A percentile compares a stretch with the other conserved stretches of the same genome.
Conservation (phyloP, 2,329 filamentous ascomycete species). For the Xylariales sp. region DNA sequence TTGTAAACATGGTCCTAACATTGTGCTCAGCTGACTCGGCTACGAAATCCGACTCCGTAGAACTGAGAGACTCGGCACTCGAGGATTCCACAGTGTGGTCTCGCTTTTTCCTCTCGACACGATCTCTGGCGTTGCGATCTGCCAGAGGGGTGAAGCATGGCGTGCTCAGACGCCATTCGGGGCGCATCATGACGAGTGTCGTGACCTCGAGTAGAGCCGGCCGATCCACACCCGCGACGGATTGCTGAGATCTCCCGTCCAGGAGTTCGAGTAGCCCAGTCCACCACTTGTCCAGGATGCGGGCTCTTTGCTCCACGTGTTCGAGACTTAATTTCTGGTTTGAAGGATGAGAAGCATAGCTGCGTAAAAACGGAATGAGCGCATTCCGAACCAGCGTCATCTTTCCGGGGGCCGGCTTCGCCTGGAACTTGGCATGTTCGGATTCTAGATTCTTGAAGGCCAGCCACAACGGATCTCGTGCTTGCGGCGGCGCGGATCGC, state of each 20-base stretch:
- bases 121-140: constrained; percentile 47
- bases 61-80: constrained; percentile 59
- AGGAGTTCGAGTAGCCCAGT: constrained; percentile 75
- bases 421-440: constrained; percentile 54
- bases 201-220: constrained; percentile 75
- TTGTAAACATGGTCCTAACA: constrained; percentile 78
- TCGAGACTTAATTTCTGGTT: constrained; percentile 63
- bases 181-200: constrained; percentile 78
- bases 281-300: constrained; percentile 91
- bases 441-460: constrained; percentile 50
- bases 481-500: constrained; percentile 14
- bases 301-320: constrained; percentile 74
- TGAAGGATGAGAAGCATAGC: constrained; percentile 63
- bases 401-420: constrained; percentile 68
- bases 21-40: constrained; percentile 77
- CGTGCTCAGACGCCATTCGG: constrained; percentile 77
- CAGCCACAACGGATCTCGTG: constrained; percentile 50
- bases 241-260: constrained; percentile 58
- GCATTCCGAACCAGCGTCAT: constrained; percentile 68
- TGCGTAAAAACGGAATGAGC: constrained; percentile 72
- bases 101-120: constrained; percentile 38
- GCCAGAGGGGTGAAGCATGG: constrained; percentile 60
- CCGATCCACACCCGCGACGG: constrained; percentile 78
- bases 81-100: constrained; percentile 55
- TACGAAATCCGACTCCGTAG: constrained; percentile 42